Base-by-base conservation (phyloP, 176 grass and related monocot species). In the Secale cereale region DNA sequence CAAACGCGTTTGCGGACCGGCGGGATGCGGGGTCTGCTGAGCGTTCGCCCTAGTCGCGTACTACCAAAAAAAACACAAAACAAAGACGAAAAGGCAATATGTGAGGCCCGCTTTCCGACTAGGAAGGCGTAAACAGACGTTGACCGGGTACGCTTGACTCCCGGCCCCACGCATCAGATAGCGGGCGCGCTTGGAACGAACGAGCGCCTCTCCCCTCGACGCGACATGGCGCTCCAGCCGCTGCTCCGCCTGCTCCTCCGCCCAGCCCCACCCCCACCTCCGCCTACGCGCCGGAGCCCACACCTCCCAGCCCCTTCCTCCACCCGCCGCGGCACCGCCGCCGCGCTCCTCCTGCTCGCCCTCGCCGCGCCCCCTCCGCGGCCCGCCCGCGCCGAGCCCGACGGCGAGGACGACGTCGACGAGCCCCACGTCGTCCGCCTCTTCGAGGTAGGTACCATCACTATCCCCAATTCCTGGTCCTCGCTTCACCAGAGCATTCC, bases 341-440 rank as follows among this genome's bases (percentile, higher is more conserved):
- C 87, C 1, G 77, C 84, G 7, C 48, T 76, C 22, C 75, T 86
- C 37, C 41, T 86, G 14, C 80, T 85, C 63, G 59, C 73, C 16
- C 74, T 50, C 35, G 33, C 60, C 17, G 27, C 75, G 3, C 32
- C 61, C 3, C 14, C 46, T 3, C 46, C 83, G 57, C 77, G 35
- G 22, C 39, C 23, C 13, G 87, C 88, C 4, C 70, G 68, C 65
- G 70, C 78, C 48, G 71, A 87, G 39, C 17, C 65, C 65, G 66
- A 6, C 43, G 82, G 60, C 52, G 83, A 89, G 57, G 71, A 87
- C 70, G 45, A 87, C 71, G 46, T 90, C 81, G 85, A 85, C 54
- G 91, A 90, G 82, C 31, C 65, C 72, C 85, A 59, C 65, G 85
- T 87, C 46, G 85, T 90, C 35, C 72, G 65, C 78, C 57, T 90